Evolutionary conservation across 345 rosid genomes (phyloP).

Genomic region (Toxicodendron radicans): DNA sequence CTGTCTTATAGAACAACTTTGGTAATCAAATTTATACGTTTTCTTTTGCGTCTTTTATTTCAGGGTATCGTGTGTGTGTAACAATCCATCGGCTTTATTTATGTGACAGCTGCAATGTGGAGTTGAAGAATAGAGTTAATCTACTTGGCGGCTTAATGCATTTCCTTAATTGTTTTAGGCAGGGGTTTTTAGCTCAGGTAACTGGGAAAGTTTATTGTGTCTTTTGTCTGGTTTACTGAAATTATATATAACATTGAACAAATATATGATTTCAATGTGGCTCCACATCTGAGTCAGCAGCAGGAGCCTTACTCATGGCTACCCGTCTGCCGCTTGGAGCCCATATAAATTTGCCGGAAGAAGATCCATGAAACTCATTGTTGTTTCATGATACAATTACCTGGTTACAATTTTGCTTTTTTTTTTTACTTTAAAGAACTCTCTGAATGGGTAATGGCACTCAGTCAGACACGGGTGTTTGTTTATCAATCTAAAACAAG

Average conservation of each 20-base stretch:
- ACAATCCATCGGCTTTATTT: not conserved
- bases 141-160: no score
- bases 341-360: slow-evolving; percentile 23
- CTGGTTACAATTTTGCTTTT: slow-evolving; percentile 12
- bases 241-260: not conserved
- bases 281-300: slow-evolving; percentile 46
- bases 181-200: not conserved
- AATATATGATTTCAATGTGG: slow-evolving; percentile 8
- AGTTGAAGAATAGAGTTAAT: not conserved
- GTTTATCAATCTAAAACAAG: slow-evolving; percentile 20
- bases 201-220: not conserved
- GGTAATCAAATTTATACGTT: not conserved
- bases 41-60: not conserved
- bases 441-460: slow-evolving; percentile 8
- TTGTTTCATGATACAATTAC: slow-evolving; percentile 29
- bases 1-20: not conserved
- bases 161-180: not conserved
- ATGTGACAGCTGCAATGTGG: not conserved
- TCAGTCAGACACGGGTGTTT: slow-evolving; percentile 41
- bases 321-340: slow-evolving; percentile 50
- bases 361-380: slow-evolving; percentile 30
- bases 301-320: slow-evolving; percentile 33
- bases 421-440: not conserved
- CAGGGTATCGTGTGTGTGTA: not conserved
- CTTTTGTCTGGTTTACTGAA: not conserved